Percentiles rank a stretch among this genome's conserved stretches.
phyloP scores from a whole-genome alignment of 352 stramenopile species.

The Globisporangium heterothallicum region DNA sequence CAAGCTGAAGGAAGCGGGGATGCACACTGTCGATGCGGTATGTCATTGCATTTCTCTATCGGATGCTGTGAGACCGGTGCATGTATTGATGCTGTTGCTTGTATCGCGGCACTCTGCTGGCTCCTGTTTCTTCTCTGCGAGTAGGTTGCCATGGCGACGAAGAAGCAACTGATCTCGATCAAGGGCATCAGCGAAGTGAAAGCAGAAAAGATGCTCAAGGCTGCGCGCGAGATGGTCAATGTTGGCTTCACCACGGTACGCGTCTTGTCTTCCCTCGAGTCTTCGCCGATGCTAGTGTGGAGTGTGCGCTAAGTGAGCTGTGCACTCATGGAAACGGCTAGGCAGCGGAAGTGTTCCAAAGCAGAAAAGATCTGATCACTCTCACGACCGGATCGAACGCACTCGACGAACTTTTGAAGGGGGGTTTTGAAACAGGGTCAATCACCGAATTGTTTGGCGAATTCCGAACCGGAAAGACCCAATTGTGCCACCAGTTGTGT shows the following conservation, averaged over 20 bases:
- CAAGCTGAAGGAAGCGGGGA: conserved; percentile 96
- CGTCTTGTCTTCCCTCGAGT: not conserved
- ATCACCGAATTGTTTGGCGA: conserved; percentile 99
- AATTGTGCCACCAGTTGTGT: conserved; percentile 99
- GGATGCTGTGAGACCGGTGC: no score
- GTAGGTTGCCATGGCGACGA: conserved; percentile 94
- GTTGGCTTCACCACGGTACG: conserved; percentile 99
- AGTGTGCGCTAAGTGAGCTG: not conserved
- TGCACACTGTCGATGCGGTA: conserved; percentile 97
- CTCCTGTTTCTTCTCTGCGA: no score
- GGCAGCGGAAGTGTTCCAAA: conserved; percentile 85
- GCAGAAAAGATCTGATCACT: conserved; percentile 90
- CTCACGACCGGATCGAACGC: conserved; percentile 92
- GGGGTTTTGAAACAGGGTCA: conserved; percentile 97
- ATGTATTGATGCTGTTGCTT: not conserved
- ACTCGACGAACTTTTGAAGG: conserved; percentile 86
- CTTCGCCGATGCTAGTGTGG: not conserved
- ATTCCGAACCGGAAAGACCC: conserved; percentile 99
- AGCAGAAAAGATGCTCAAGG: conserved; percentile 98
- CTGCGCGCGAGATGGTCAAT: conserved; percentile 95
- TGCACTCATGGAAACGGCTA: conserved; percentile 16
- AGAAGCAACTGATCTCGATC: conserved; percentile 96
- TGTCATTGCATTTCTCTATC: no score
- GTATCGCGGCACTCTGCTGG: no score
- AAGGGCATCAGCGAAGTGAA: conserved; percentile 99